Base-by-base conservation (phyloP, 176 grass and related monocot species). In the Oryza australiensis region DNA sequence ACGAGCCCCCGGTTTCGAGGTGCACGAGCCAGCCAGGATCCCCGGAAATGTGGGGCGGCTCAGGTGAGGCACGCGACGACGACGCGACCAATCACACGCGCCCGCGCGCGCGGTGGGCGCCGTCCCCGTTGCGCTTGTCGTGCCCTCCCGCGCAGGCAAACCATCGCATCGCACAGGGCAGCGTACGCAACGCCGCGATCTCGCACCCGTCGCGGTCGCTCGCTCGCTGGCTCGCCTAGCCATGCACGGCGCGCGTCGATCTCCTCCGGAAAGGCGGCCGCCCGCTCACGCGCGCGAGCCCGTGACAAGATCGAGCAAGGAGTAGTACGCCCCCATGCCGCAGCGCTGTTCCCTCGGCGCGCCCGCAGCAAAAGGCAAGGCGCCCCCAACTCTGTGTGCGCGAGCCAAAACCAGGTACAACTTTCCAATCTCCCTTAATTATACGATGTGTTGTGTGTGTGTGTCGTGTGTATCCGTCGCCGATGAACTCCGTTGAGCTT, bases 101-200 rank as follows among this genome's bases (percentile, higher is more conserved):
- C 43, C 12, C 49, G 2, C 40, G 40, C 70, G 15, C 70, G 71
- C 43, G 27, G 55, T 10, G 2, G 55, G 55, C 55, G 55, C 55
- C 55, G 55, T 9, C 16, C 71, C 76, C 1, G 53, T 49, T 46
- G 38, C 38, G 14, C 9, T 30, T 64, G 67, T 55, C 1, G n/a
- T 30, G 76, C 84, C 84, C 68, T 80, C 76, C 76, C 41, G 42
- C 29, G 29, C 76, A 32, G 59, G 84, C 41, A 73, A 79, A 23
- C 22, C 55, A 24, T 23, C 22, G 18, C 30, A 62, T 10, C 22
- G 6, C 66, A 48, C 45, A n/a, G 5, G 41, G 27, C 49, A 22
- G 35, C 7, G 72, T 37, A 35, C 57, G 59, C 60, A 35, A 35
- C 34, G 34, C 34, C 35, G 35, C 35, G 7, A 8, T 40, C 1